phyloP scores from a whole-genome alignment of 805 yeast species.

The Cyberlindnera subsufficiens region DNA sequence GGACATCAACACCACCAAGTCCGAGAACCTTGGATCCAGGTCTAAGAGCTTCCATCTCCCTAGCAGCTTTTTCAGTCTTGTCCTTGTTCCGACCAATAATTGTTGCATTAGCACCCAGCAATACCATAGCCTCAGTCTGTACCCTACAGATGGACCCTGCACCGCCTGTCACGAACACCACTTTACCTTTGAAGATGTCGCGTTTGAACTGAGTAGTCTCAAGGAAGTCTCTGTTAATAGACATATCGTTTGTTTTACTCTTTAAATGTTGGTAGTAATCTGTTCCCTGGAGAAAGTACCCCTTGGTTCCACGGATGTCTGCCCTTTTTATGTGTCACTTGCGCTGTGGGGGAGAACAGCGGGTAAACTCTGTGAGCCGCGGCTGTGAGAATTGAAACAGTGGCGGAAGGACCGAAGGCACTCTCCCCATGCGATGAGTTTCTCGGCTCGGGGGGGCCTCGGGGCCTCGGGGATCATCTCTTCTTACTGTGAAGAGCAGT shows the following conservation, averaged over 20 bases:
- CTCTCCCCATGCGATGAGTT: too few species aligned
- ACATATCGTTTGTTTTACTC: background rate
- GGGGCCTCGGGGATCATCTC: too few species aligned
- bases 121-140: slow-evolving; percentile 78
- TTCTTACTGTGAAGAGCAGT: too few species aligned
- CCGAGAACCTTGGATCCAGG: slow-evolving; percentile 65
- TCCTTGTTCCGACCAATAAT: slow-evolving; percentile 72
- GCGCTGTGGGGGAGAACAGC: too few species aligned
- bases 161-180: slow-evolving; percentile 90
- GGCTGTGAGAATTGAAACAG: too few species aligned
- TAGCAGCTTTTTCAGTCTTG: slow-evolving; percentile 63
- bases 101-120: slow-evolving; percentile 82
- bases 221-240: slow-evolving; percentile 24
- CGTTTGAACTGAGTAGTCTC: slow-evolving; percentile 39
- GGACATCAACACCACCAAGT: slow-evolving; percentile 70
- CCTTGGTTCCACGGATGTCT: too few species aligned
- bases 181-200: slow-evolving; percentile 74
- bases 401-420: too few species aligned
- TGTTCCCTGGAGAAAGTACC: too few species aligned
- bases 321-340: too few species aligned
- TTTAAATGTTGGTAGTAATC: too few species aligned
- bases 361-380: too few species aligned
- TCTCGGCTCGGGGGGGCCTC: too few species aligned
- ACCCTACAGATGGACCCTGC: slow-evolving; percentile 94
- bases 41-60: slow-evolving; percentile 53